Evolutionary conservation across 371 early-diverging fungal genomes (phyloP), one percentile per base, ranked within the genome.

Genomic region (Nematocida sp.): DNA sequence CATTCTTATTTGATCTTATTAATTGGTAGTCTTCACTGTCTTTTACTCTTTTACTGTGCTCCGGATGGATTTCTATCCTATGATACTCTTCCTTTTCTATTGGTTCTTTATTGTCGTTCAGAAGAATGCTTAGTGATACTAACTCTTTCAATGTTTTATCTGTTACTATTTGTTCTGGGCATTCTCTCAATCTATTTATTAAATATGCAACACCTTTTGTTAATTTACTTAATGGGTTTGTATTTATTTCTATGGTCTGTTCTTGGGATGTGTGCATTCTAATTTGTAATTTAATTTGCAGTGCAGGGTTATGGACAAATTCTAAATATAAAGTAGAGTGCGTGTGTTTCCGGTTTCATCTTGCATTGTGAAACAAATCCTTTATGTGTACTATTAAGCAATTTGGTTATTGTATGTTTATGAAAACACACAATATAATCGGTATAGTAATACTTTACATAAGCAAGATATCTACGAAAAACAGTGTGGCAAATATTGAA

Each of bases 11-110:
- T 33, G 44, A 40, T 60, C n/a, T 40, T 9, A 82, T 55, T 7
- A 18, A 20, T n/a, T 45, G 18, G 23, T 56, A 73, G 25, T 45
- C 62, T 57, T 55, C 55, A 27, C 46, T 69, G 6, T 72, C 52
- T 61, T 74, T 64, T 61, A 70, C 46, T 58, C 50, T 61, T 27
- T 61, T 72, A 27, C n/a, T 50, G 18, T 39, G 20, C 33, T 64
- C 27, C 23, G 6, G 13, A 50, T 66, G 20, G 18, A 67, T 27
- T 11, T 18, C 18, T n/a, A 75, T 25, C 15, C 23, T 45, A 11
- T 66, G 33, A 25, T 56, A 67, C 60, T 64, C 58, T 64, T 67
- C 76, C 45, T 46, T 56, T 23, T 1, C n/a, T 52, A 75, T 66
- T n/a, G 15, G 4, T 15, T 66, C 67, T 66, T 23, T 50, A 11